Evolutionary conservation across 352 stramenopile genomes (phyloP).

Genomic region (Pythium dissotocum): DNA sequence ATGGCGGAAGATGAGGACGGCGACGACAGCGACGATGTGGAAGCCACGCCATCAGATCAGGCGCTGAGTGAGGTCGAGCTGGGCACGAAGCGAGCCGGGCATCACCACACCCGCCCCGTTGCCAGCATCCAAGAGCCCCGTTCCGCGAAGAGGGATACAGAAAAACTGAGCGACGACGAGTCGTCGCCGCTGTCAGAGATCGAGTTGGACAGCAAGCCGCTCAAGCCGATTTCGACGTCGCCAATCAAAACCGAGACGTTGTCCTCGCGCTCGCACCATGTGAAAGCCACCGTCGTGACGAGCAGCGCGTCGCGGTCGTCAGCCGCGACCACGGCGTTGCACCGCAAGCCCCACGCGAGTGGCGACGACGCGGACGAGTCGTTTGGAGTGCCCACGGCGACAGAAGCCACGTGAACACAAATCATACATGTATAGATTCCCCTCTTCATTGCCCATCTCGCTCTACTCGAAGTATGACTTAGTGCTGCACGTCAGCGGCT

Average conservation of each 20-base stretch:
- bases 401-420: not conserved
- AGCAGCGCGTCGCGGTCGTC: not conserved
- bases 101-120: not conserved
- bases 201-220: not conserved
- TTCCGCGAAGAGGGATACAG: not conserved
- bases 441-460: not conserved
- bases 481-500: constrained; percentile 60
- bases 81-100: not conserved
- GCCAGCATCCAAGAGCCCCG: constrained; percentile 5
- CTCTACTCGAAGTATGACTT: not conserved
- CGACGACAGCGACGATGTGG: constrained; percentile 18
- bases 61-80: not conserved
- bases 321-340: constrained; percentile 8
- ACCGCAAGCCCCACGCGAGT: constrained; percentile 28
- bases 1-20: constrained; percentile 45
- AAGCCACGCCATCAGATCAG: not conserved
- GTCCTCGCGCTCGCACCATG: not conserved
- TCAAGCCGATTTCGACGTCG: not conserved
- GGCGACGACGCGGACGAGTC: constrained; percentile 25
- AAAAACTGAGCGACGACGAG: constrained; percentile 21
- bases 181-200: not conserved
- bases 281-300: not conserved
- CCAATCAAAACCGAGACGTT: not conserved
- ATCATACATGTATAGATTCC: not conserved
- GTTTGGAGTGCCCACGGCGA: not conserved